Evolutionary conservation across 140 eudicot species (phyloP).

Genomic region (Cichorium intybus): DNA sequence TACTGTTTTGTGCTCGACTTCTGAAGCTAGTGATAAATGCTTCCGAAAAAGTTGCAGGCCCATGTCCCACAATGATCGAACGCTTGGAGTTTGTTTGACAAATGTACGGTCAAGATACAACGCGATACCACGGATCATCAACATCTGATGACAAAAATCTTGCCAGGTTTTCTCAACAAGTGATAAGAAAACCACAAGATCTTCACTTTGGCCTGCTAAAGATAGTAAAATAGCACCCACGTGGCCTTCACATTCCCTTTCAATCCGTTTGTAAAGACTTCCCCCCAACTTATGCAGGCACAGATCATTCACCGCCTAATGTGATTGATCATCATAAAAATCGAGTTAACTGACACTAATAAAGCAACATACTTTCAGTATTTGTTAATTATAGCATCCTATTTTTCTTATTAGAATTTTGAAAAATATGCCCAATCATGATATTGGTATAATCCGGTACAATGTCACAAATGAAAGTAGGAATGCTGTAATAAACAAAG

Average conservation of each 20-base stretch:
- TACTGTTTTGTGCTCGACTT: slow-evolving; percentile 94
- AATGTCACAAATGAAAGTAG: no score
- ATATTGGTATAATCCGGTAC: no score
- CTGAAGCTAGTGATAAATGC: slow-evolving; percentile 83
- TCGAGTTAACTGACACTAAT: no score
- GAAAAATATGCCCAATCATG: no score
- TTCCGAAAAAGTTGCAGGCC: slow-evolving; percentile 92
- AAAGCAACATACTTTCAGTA: background rate
- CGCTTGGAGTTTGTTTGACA: slow-evolving; percentile 84
- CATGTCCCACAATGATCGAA: slow-evolving; percentile 96
- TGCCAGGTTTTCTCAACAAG: slow-evolving; percentile 97
- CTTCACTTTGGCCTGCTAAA: slow-evolving; percentile 93
- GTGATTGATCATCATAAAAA: no score
- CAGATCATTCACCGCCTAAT: slow-evolving; percentile 92
- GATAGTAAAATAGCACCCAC: slow-evolving; percentile 66
- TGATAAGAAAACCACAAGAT: slow-evolving; percentile 83
- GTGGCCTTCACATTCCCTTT: slow-evolving; percentile 79
- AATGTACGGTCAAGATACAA: slow-evolving; percentile 92
- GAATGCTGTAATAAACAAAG: no score
- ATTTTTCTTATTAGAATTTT: no score
- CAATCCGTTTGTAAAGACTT: slow-evolving; percentile 85
- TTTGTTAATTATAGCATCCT: no score
- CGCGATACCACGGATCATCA: slow-evolving; percentile 96
- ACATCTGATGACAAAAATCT: slow-evolving; percentile 97
- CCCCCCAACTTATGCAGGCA: slow-evolving; percentile 96